Conservation (phyloP, 441 rosid species). For the Gossypium aridum region DNA sequence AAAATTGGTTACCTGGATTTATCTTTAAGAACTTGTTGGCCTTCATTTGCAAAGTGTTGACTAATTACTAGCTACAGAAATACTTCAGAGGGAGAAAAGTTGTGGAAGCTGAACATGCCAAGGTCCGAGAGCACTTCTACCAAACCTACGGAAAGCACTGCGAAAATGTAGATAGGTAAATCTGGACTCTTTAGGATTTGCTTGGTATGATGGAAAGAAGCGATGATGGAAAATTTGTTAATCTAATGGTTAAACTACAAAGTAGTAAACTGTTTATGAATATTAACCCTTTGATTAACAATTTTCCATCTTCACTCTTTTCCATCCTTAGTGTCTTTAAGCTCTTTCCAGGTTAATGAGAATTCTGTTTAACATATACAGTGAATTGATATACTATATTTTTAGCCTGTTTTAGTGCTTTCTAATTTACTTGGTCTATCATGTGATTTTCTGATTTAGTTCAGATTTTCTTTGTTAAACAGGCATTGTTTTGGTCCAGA, state of each 20-base stretch:
- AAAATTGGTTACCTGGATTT: conserved; percentile 13
- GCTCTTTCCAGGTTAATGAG: background rate
- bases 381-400: background rate
- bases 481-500: conserved; percentile 86
- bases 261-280: no score
- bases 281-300: no score
- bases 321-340: background rate
- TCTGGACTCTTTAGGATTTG: no score
- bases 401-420: background rate
- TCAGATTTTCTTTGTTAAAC: conserved; percentile 7
- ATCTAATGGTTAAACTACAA: no score
- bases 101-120: conserved; percentile 51
- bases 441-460: background rate
- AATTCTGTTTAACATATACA: background rate
- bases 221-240: no score
- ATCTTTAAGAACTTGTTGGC: background rate
- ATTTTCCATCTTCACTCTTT: no score
- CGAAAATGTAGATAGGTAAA: conserved; percentile 24
- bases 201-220: no score
- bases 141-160: conserved; percentile 53
- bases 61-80: conserved; percentile 62
- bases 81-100: conserved; percentile 88
- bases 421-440: conserved; percentile 7
- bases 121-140: conserved; percentile 62
- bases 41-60: conserved; percentile 30